Conservation (phyloP, 768 basidiomycete species). For the Saitozyma podzolica region DNA sequence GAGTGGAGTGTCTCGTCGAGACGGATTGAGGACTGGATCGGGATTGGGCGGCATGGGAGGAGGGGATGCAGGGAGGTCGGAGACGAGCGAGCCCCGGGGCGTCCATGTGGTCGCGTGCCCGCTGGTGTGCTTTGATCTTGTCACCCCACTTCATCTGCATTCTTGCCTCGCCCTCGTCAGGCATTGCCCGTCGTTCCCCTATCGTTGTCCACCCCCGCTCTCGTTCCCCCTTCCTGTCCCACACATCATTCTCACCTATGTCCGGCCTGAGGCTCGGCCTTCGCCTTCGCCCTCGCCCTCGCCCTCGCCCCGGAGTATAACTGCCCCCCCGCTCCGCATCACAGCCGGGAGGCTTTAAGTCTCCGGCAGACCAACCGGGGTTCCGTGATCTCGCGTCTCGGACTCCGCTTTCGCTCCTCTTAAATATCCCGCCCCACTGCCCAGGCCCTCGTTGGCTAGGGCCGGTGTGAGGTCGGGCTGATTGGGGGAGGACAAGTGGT, state of each 20-base stretch:
- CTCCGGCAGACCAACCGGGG: conserved; percentile 47
- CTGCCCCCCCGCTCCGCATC: conserved; percentile 49
- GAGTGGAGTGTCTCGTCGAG: conserved; percentile 8
- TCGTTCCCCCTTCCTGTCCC: too few relatives aligned
- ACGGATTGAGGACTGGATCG: neutral
- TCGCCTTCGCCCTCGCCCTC: neutral
- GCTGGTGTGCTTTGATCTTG: conserved; percentile 1
- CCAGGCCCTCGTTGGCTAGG: conserved; percentile 41
- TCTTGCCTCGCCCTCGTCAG: conserved; percentile 1
- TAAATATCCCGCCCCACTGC: conserved; percentile 14
- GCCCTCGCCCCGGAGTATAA: conserved; percentile 49
- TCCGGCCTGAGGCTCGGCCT: too few relatives aligned
- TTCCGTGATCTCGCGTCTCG: conserved; percentile 9
- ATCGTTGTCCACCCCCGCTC: too few relatives aligned
- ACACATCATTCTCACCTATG: too few relatives aligned
- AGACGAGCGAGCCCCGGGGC: too few relatives aligned
- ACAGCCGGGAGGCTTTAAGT: conserved; percentile 55
- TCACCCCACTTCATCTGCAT: conserved; percentile 10
- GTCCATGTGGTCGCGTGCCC: too few relatives aligned
- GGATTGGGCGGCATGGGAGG: conserved; percentile 1
- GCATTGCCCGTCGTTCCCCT: too few relatives aligned
- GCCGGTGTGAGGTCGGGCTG: conserved; percentile 18
- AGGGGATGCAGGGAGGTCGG: neutral
- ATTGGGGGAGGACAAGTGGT: conserved; percentile 33
- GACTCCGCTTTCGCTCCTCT: neutral